phyloP scores from a whole-genome alignment of 2,329 filamentous ascomycete genomes.

The Biscogniauxia mediterranea region DNA sequence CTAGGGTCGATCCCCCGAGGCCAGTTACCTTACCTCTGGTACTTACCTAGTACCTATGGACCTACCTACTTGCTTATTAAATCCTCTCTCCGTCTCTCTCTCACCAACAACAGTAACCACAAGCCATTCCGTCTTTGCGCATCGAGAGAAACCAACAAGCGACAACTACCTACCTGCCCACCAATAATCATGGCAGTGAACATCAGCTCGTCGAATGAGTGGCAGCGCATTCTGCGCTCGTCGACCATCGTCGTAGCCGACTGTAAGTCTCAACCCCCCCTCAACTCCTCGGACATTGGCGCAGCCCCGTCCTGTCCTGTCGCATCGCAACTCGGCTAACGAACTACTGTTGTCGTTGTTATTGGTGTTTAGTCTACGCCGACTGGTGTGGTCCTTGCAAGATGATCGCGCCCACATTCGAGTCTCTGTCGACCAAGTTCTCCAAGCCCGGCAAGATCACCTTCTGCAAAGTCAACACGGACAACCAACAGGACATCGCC shows the following conservation, averaged over 20 bases:
- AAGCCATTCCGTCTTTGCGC: no score
- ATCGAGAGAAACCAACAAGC: no score
- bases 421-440: constrained; percentile 76
- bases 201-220: constrained; percentile 68
- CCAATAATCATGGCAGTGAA: constrained; percentile 43
- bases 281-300: neutral
- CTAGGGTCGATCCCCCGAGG: no score
- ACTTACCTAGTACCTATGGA: no score
- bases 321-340: constrained; percentile 15
- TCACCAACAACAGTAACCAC: no score
- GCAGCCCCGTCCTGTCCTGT: constrained; percentile 20
- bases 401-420: constrained; percentile 84
- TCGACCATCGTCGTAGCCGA: constrained; percentile 84
- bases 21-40: no score
- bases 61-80: no score
- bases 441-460: constrained; percentile 79
- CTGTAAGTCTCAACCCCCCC: constrained; percentile 58
- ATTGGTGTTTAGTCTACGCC: constrained; percentile 69
- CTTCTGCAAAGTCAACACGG: constrained; percentile 91
- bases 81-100: no score
- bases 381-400: constrained; percentile 96
- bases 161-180: constrained; percentile 1
- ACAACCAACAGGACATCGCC: constrained; percentile 75
- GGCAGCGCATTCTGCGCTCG: constrained; percentile 67
- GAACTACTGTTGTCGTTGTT: constrained; percentile 22